Evolutionary conservation across 2,329 filamentous ascomycete genomes (phyloP), one percentile per base, ranked within the genome.

Genomic region (Teratosphaeriaceae sp.): DNA sequence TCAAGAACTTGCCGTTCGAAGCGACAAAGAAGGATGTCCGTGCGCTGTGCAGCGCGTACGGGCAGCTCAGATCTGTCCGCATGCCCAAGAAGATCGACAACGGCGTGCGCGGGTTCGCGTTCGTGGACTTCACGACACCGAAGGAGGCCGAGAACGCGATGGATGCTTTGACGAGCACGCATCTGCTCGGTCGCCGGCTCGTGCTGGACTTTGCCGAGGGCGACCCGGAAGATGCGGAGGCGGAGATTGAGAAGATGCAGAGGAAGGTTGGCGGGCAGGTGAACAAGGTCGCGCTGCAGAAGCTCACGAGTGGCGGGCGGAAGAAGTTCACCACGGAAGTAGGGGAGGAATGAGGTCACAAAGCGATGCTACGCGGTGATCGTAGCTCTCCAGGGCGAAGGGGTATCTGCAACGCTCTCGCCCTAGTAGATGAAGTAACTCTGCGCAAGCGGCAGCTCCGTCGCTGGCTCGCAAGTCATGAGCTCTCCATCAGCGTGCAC

Each of bases 1-100:
- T 98, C 72, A 98, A 97, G 74, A 98, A 98, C 71, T 71, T 98
- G 66, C 90, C 92, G 16, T 98, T 98, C 71, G 88, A 97, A 70
- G 84, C 86, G 38, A 84, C 82, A 42, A 96, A 95, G 72, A 92
- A 94, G 65, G 92, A 98, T 63, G 76, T 98, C 45, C 80, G 87
- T 50, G 74, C 84, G 42, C 74, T 97, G 31, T 89, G 97, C 63
- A 81, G 85, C 48, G 82, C 87, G 26, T 97, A 96, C 67, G 94
- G 92, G 35, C 84, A 95, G 63, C 79, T 98, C 50, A 84, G 88
- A 59, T 90, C 88, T 41, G 87, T 98, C 48, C 85, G 92, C 50
- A 79, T 98, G 59, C 92, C 92, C 41, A 89, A 94, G 72, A 97
- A 96, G 67, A 90, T 95, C 65, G 88, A 94, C 69, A 80, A 82